Conservation (phyloP, 2,329 filamentous ascomycete genomes). For the Calonectria multiphialidica region DNA sequence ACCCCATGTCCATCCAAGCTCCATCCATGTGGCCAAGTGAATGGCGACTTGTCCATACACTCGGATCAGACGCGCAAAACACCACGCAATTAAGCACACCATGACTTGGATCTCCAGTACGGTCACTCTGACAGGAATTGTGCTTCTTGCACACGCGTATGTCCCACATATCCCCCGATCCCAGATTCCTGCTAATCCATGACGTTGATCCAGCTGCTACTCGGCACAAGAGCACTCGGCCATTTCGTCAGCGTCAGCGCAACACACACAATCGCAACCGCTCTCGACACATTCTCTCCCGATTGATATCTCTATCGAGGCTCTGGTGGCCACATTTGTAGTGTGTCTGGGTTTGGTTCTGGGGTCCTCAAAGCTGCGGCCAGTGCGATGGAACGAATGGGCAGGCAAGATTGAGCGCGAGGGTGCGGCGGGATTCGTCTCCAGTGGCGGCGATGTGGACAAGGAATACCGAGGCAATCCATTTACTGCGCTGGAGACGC, state of each 20-base stretch:
- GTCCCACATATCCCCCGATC: slow-evolving; percentile 45
- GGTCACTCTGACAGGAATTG: slow-evolving; percentile 79
- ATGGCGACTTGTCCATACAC: slow-evolving; percentile 35
- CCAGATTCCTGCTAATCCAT: slow-evolving; percentile 29
- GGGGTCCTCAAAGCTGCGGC: slow-evolving; percentile 81
- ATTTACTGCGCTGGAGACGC: slow-evolving; percentile 81
- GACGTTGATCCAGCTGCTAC: slow-evolving; percentile 77
- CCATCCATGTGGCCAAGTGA: neutral
- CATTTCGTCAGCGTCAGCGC: slow-evolving; percentile 70
- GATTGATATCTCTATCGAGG: slow-evolving; percentile 89
- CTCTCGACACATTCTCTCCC: slow-evolving; percentile 70
- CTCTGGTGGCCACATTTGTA: slow-evolving; percentile 82
- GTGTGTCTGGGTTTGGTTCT: slow-evolving; percentile 87
- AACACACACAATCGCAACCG: slow-evolving; percentile 56
- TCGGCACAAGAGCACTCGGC: slow-evolving; percentile 93
- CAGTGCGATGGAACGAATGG: slow-evolving; percentile 87
- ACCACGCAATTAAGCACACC: slow-evolving; percentile 28
- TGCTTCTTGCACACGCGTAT: slow-evolving; percentile 90
- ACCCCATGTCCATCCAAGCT: slow-evolving; percentile 24
- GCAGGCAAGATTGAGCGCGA: slow-evolving; percentile 86
- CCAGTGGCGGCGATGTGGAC: slow-evolving; percentile 73
- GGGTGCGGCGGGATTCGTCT: slow-evolving; percentile 70
- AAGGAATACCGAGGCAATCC: slow-evolving; percentile 82
- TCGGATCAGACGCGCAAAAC: slow-evolving; percentile 17
- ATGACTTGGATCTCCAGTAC: slow-evolving; percentile 82